phyloP scores from a whole-genome alignment of 805 yeast species.

The Saccharomycopsis capsularis region DNA sequence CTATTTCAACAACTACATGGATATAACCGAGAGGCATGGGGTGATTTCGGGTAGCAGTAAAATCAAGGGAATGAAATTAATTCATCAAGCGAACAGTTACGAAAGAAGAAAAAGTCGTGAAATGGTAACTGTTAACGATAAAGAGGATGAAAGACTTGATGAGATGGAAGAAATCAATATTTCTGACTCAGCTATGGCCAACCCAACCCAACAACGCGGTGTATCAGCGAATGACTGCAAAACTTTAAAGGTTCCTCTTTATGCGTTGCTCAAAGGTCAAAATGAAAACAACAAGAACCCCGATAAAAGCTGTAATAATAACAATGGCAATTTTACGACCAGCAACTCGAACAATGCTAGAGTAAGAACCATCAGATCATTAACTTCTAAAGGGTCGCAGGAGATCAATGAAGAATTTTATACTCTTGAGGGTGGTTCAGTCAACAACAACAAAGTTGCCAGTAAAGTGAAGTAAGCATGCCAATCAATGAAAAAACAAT shows the following conservation, averaged over 20 bases:
- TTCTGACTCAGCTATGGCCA: background rate
- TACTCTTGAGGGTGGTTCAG: constrained; percentile 12
- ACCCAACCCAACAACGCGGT: background rate
- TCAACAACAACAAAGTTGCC: too few relatives aligned
- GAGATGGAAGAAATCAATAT: constrained; percentile 12
- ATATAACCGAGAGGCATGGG: constrained; percentile 9
- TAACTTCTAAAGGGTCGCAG: constrained; percentile 2
- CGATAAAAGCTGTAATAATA: too few relatives aligned
- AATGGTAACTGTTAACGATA: constrained; percentile 9
- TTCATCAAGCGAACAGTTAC: constrained; percentile 5
- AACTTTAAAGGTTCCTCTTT: background rate
- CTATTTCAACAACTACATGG: constrained; percentile 20
- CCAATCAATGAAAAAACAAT: too few relatives aligned
- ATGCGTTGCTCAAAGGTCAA: background rate
- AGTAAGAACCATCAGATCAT: background rate
- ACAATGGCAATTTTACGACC: too few relatives aligned
- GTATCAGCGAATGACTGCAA: too few relatives aligned
- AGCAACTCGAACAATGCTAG: too few relatives aligned
- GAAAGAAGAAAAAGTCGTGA: constrained; percentile 12
- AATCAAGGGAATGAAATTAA: constrained; percentile 3
- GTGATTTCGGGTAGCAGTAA: constrained; percentile 5
- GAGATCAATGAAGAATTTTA: constrained; percentile 16
- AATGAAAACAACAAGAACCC: background rate
- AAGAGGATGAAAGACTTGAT: background rate
- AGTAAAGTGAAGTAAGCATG: background rate